phyloP scores from a whole-genome alignment of 1,139 yeast species.

The Blastobotrys serpentis region DNA sequence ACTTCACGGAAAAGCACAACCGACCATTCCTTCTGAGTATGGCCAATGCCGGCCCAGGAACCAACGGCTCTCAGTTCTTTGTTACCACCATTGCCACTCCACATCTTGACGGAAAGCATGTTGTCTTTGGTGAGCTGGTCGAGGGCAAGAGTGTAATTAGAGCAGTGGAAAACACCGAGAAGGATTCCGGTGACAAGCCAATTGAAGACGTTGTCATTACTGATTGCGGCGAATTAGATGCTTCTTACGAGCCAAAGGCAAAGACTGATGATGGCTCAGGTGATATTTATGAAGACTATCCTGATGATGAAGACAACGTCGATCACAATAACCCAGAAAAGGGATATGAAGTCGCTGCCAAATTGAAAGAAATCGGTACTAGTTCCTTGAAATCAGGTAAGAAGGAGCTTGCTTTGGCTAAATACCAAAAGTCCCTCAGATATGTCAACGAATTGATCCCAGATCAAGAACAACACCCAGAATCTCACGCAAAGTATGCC shows the following conservation, averaged over 20 bases:
- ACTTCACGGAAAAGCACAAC: slow-evolving; percentile 72
- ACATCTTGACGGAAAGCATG: slow-evolving; percentile 91
- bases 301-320: slow-evolving; percentile 69
- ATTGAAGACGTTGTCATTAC: slow-evolving; percentile 61
- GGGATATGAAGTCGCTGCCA: slow-evolving; percentile 26
- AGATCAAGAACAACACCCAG: slow-evolving; percentile 43
- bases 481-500: slow-evolving; percentile 29
- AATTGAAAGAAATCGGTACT: slow-evolving; percentile 77
- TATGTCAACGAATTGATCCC: slow-evolving; percentile 75
- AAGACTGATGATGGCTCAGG: slow-evolving; percentile 82
- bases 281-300: slow-evolving; percentile 73
- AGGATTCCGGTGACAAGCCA: slow-evolving; percentile 74
- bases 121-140: slow-evolving; percentile 87
- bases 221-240: slow-evolving; percentile 74
- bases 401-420: slow-evolving; percentile 54
- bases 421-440: slow-evolving; percentile 68
- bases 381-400: slow-evolving; percentile 56
- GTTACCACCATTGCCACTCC: slow-evolving; percentile 80
- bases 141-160: slow-evolving; percentile 82
- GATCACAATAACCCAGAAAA: slow-evolving; percentile 45
- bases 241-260: slow-evolving; percentile 47
- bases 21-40: slow-evolving; percentile 85
- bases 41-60: slow-evolving; percentile 96
- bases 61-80: slow-evolving; percentile 95
- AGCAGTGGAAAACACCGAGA: slow-evolving; percentile 66